phyloP scores from a whole-genome alignment of 805 yeast genomes.

The Kuraishia piskuri region DNA sequence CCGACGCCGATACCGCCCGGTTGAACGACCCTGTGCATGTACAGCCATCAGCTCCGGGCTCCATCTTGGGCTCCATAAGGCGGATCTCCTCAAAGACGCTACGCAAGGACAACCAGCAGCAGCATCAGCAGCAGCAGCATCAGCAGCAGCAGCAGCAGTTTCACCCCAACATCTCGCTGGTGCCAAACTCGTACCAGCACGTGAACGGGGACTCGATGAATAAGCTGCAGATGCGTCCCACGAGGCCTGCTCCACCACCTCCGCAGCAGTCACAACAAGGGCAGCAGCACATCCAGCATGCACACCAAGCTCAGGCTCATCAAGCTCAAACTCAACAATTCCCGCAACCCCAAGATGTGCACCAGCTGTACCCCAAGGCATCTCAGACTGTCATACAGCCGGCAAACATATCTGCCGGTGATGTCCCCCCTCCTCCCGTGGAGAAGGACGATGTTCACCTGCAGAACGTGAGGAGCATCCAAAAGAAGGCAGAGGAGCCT shows the following conservation, averaged over 20 bases:
- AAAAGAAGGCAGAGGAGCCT: constrained; percentile 3
- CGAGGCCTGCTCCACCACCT: constrained; percentile 27
- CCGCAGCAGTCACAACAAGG: constrained; percentile 9
- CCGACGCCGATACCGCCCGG: neutral
- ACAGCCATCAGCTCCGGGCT: constrained; percentile 1
- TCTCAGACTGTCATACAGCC: no score
- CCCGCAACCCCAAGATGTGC: neutral
- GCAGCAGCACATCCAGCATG: neutral
- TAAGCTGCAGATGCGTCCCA: constrained; percentile 13
- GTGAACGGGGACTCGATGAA: neutral
- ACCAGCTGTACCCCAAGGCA: neutral
- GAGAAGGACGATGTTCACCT: constrained; percentile 6
- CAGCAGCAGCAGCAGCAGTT: neutral
- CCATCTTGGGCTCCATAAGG: constrained; percentile 3
- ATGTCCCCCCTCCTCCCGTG: neutral
- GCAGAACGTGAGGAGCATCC: constrained; percentile 2
- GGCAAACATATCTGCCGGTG: no score
- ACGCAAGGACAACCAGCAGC: neutral
- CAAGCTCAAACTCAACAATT: no score
- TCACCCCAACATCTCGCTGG: neutral
- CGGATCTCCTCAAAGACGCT: neutral
- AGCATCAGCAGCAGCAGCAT: neutral
- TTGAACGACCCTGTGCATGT: neutral
- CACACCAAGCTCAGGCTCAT: neutral
- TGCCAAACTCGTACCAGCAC: neutral